phyloP scores from a whole-genome alignment of 441 rosid genomes.

The Mallotus japonicus region DNA sequence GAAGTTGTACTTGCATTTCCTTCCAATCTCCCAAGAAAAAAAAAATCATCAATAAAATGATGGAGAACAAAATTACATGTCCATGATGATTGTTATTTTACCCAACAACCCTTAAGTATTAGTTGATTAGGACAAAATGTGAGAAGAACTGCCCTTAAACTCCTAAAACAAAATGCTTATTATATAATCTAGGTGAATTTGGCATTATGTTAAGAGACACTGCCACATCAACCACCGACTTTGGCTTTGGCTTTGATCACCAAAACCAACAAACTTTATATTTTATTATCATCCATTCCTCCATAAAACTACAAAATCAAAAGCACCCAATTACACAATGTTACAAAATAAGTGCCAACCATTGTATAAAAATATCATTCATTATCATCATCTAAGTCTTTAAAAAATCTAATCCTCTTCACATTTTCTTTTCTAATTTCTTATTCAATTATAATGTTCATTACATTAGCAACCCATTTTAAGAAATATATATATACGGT shows the following conservation, averaged over 20 bases:
- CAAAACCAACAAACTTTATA: constrained; percentile 7
- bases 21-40: no score
- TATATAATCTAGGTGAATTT: neutral
- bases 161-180: neutral
- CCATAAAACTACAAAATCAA: no score
- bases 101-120: no score
- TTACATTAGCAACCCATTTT: neutral
- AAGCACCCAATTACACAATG: neutral
- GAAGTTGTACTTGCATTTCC: no score
- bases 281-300: neutral
- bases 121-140: no score
- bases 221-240: neutral
- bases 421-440: neutral
- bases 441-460: neutral
- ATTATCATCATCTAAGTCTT: neutral
- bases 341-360: neutral
- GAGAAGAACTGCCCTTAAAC: neutral
- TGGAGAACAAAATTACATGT: no score
- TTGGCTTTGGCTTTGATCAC: neutral
- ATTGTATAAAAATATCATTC: no score
- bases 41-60: no score
- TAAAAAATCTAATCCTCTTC: no score
- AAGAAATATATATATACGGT: no score
- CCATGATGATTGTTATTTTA: no score
- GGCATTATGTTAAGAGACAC: neutral